Evolutionary conservation across 768 basidiomycete species (phyloP), one percentile per base, ranked within the genome.

Genomic region (Rhodotorula graminis): DNA sequence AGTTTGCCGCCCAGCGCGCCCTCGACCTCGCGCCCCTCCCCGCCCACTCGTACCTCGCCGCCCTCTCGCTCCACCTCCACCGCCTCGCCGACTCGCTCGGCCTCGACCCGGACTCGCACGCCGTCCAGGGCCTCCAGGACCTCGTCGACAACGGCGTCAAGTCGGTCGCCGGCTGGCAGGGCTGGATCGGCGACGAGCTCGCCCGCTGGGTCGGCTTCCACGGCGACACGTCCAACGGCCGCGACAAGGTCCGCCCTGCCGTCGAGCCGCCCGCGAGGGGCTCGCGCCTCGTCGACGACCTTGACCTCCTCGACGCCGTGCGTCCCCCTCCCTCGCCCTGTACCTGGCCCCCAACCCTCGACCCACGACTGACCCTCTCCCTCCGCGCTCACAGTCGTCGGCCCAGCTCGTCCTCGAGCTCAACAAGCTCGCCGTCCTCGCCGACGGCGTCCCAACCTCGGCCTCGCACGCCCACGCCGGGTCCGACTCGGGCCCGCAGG

Each of bases 61-160:
- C 64, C 55, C 8, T 76, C 63, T 46, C 75, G 0, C 72, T 76
- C 50, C 75, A 76, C 64, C 67, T 76, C 40, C 64, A 70, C 67
- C 75, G 72, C 47, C 61, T 76, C 67, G 70, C 69, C 49, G 31
- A 31, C 52, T 29, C 55, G 2, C 69, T 73, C 42, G 61, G 44
- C 44, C 55, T 67, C 63, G 21, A 37, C 18, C n/a, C 49, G 18
- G 42, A 47, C 16, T 40, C 61, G 19, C 19, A 23, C 37, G 15
- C 37, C 21, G 46, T 76, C 27, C 16, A 42, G 21, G 75, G 75
- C 1, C 49, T 76, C 29, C 59, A 69, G 23, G 21, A 46, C 29
- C 27, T 76, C 61, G 70, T 73, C 59, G 55, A 65, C 29, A 19
- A 61, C 18, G 70, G 67, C 0, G 27, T 76, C 59, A 76, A 76